Evolutionary conservation across 2,329 filamentous ascomycete species (phyloP), one percentile per base, ranked within the genome.

Genomic region (Verticillium nonalfalfae): DNA sequence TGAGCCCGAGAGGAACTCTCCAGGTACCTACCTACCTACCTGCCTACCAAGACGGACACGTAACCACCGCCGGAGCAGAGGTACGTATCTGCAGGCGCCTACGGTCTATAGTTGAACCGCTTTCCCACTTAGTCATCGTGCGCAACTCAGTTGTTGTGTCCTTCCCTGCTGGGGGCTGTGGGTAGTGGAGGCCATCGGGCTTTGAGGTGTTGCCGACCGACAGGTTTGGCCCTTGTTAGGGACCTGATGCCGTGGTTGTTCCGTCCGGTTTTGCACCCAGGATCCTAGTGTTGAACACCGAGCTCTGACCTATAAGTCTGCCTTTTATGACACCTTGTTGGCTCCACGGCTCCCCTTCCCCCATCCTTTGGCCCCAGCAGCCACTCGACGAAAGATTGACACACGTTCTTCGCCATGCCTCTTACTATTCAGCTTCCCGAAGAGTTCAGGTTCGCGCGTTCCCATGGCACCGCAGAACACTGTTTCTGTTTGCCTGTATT

Each of bases 371-470:
- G 4, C 4, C 26, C 26, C 26, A 31, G 26, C 26, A 31, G 26
- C 26, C 26, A 31, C 26, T 31, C 26, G 4, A 31, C 26, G 26
- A 31, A 31, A 31, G 5, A 31, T 31, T 31, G 26, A 31, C 26
- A 31, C 26, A 31, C 26, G 26, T 21, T 21, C 59, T 18, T 38
- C 61, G 50, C 65, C 54, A 81, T 82, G 80, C 67, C 78, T 68
- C 66, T 78, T 60, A 66, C 72, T 52, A 68, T 83, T 36, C 71
- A 77, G 58, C 65, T 85, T 62, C 79, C 81, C 26, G 70, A 72
- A 65, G 76, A 83, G 65, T 85, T 84, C 69, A 77, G 79, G 81
- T 84, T 76, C 72, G 78, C 68, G 26, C 18, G 18, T 11, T 18
- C 1, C 18, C 39, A 40, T 40, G 15, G 39, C 39, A 40, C 15